Evolutionary conservation across 2,329 filamentous ascomycete genomes (phyloP).

Genomic region (Xylariaceae sp.): DNA sequence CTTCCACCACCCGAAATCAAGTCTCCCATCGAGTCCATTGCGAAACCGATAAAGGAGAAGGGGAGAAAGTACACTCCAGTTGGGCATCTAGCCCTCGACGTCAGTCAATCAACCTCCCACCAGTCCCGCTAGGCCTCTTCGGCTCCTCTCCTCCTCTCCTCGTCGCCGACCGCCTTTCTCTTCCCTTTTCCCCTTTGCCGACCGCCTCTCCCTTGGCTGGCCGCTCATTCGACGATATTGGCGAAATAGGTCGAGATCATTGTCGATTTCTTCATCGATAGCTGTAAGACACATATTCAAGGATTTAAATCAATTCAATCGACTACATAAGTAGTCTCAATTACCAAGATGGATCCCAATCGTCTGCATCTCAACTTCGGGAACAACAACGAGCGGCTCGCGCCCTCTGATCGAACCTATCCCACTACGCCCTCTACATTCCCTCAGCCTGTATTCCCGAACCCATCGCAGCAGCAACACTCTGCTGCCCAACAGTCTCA

Average conservation of each 20-base stretch:
- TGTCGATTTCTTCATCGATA: neutral
- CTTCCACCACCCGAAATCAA: neutral
- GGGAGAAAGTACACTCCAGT: neutral
- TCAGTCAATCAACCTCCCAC: no score
- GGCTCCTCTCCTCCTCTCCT: neutral
- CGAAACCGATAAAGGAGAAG: neutral
- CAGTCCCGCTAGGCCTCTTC: neutral
- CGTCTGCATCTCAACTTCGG: slow-evolving; percentile 71
- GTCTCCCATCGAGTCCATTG: no score
- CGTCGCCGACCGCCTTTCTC: neutral
- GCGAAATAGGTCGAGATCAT: neutral
- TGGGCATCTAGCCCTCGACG: neutral
- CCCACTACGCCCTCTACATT: slow-evolving; percentile 95
- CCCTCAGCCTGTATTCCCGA: slow-evolving; percentile 80
- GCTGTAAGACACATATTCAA: neutral
- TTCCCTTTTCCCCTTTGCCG: no score
- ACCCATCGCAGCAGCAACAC: slow-evolving; percentile 52
- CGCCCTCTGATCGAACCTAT: slow-evolving; percentile 72
- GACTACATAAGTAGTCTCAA: neutral
- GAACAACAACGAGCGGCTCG: slow-evolving; percentile 70
- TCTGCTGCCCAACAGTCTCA: slow-evolving; percentile 54
- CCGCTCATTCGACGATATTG: neutral
- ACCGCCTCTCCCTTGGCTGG: neutral
- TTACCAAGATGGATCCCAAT: slow-evolving; percentile 57
- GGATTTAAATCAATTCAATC: no score